Evolutionary conservation across 176 grass and related monocot species (phyloP), one percentile per base, ranked within the genome.

Genomic region (Poa pratensis): DNA sequence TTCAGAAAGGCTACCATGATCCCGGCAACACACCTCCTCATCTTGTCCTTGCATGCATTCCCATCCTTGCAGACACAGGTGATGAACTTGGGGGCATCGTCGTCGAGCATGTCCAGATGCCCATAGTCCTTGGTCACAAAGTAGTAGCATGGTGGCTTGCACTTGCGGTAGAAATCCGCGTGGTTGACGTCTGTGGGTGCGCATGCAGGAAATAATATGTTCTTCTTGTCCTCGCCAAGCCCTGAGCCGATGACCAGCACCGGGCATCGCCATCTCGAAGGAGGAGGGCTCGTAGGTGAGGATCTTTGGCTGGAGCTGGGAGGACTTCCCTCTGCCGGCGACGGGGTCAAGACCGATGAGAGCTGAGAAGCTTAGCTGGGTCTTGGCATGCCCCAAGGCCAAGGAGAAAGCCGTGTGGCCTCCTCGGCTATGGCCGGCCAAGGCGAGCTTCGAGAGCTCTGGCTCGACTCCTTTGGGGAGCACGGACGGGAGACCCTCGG

Each of bases 261-360:
- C 63, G 1, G 89, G 89, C 73, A 85, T 77, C 12, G 48, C 77
- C 0, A 89, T 11, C 49, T 85, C 27, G 12, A 91, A 87, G 23
- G 92, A 94, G 20, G 79, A 83, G 1, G 84, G 81, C 26, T 85
- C 18, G 55, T 89, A 80, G 40, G 84, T 91, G 80, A 94, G 87
- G 76, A 89, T 91, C 43, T 81, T 82, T 0, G 92, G 92, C 13
- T 64, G 15, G 40, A 79, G 58, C 12, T 89, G 86, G 7, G 5
- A 20, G 16, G 24, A 78, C 74, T 75, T 82, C 46, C 48, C 39
- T 0, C 1, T 53, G 28, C 86, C 84, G 2, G 92, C 86, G 10
- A 94, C 89, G 0, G 89, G 92, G 71, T 94, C 92, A 4, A 94
- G 50, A 4, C 89, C 92, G 15, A 94, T 82, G 71, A 94, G 62